Conservation (phyloP, 768 basidiomycete species). For the Zangia roseola region DNA sequence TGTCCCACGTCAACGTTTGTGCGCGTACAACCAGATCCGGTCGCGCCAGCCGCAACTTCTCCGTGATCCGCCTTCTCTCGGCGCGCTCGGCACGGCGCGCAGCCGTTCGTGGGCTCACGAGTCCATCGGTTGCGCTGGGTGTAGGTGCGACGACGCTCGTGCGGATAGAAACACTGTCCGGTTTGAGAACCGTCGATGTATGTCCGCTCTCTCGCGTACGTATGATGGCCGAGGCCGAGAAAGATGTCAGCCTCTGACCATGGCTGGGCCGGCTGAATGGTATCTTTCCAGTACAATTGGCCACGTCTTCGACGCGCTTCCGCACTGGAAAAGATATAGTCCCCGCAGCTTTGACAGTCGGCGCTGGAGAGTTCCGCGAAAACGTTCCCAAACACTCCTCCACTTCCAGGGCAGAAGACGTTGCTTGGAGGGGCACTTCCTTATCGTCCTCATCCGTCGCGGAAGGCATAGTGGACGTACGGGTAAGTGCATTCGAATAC, state of each 20-base stretch:
- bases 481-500: not conserved
- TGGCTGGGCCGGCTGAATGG: not conserved
- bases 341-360: not conserved
- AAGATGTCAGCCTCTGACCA: not conserved
- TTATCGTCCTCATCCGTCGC: not conserved
- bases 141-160: not conserved
- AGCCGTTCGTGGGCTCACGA: conserved; percentile 18
- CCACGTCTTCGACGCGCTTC: conserved; percentile 8
- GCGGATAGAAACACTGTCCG: not conserved
- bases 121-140: not conserved
- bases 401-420: not conserved
- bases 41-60: conserved; percentile 42
- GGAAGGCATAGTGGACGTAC: not conserved
- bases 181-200: not conserved
- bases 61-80: conserved; percentile 29
- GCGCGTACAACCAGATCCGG: conserved; percentile 39
- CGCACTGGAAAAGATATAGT: conserved; percentile 23
- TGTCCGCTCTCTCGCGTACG: not conserved
- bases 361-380: not conserved
- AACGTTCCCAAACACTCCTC: not conserved
- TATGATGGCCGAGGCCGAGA: conserved; percentile 6
- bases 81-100: conserved; percentile 19
- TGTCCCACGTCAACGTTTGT: conserved; percentile 26
- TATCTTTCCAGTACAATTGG: conserved; percentile 1
- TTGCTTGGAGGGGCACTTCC: not conserved